Base-by-base conservation (phyloP, 176 grass and related monocot genomes). In the Musa itinerans region DNA sequence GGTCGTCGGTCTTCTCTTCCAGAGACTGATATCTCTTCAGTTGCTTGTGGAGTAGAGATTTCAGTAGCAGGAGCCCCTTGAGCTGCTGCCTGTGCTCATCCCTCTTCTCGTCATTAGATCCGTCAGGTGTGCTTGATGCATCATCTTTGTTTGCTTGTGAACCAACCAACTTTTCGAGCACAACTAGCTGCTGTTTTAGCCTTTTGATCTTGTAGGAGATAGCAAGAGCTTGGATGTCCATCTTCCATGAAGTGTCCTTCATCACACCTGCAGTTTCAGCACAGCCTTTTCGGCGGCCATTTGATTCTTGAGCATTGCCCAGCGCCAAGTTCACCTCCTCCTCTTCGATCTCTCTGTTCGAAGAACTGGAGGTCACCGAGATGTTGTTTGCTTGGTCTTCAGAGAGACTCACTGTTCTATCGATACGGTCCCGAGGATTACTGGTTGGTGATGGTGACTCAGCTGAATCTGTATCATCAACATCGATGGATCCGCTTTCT, bases 131-230 rank as follows among this genome's bases (percentile, higher is more conserved):
- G 53, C 75, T 66, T 22, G 29, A 19, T 11, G 19, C 15, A 53
- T 78, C 71, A 53, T 85, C 78, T 3, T 71, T 85, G 66, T 17
- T 81, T 3, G 19, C 64, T 25, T 76, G 27, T 61, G 71, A 65
- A 26, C 13, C 64, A 12, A 48, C 78, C 61, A 96, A 75, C 53
- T 86, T 88, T 76, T 92, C 83, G 1, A 96, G 87, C 67, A 83
- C 65, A 24, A 82, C 23, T 53, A 90, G 80, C 78, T 96, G 92
- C 76, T 92, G 89, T 76, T 84, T 96, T 11, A 96, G 81, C 83
- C 92, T 77, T 86, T 89, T 96, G 85, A 96, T 96, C 84, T 96
- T 96, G 85, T 96, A 92, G 73, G 92, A 96, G 49, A 96, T 85
- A 1, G 87, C 92, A 9, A 96, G 75, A 13, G 89, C 84, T 63